A percentile compares a stretch with the other conserved stretches of the same genome.
Conservation (phyloP, 805 yeast species). For the Lipomyces yamadae region DNA sequence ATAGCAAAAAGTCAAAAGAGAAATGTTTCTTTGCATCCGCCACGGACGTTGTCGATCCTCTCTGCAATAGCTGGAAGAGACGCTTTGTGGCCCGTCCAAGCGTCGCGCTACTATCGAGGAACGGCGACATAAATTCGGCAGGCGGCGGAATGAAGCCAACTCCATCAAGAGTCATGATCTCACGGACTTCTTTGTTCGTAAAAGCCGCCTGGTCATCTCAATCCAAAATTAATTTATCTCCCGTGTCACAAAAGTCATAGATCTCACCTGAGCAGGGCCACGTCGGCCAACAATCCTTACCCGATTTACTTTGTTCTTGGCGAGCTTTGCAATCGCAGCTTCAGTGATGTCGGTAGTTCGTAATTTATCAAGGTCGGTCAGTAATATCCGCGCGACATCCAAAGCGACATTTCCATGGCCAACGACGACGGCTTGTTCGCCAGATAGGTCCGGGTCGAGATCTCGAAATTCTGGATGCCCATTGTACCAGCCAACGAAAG, state of each 20-base stretch:
- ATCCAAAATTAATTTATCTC: background rate
- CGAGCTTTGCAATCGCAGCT: constrained; percentile 61
- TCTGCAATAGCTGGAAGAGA: constrained; percentile 64
- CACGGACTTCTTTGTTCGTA: constrained; percentile 90
- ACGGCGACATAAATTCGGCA: constrained; percentile 44
- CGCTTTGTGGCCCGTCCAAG: constrained; percentile 66
- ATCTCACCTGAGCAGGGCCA: constrained; percentile 64
- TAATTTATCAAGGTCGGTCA: constrained; percentile 66
- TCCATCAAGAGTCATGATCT: constrained; percentile 67
- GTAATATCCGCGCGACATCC: constrained; percentile 80
- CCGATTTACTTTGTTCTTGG: constrained; percentile 58
- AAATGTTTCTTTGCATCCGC: constrained; percentile 51
- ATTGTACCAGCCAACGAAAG: constrained; percentile 96
- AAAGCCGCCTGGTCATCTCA: constrained; percentile 52
- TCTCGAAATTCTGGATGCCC: constrained; percentile 71
- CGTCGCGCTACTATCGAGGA: constrained; percentile 41
- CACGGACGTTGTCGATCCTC: constrained; percentile 50
- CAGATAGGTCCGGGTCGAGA: constrained; percentile 62
- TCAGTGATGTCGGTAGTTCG: constrained; percentile 71
- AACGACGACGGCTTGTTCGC: constrained; percentile 73
- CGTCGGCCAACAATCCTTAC: constrained; percentile 84
- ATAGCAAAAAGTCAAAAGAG: constrained; percentile 69
- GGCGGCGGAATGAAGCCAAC: constrained; percentile 56
- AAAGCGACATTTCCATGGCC: constrained; percentile 98
- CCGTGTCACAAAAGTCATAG: background rate